A percentile compares a stretch with the other conserved stretches of the same genome.
phyloP scores from a whole-genome alignment of 345 rosid genomes.

The Populus deltoides region DNA sequence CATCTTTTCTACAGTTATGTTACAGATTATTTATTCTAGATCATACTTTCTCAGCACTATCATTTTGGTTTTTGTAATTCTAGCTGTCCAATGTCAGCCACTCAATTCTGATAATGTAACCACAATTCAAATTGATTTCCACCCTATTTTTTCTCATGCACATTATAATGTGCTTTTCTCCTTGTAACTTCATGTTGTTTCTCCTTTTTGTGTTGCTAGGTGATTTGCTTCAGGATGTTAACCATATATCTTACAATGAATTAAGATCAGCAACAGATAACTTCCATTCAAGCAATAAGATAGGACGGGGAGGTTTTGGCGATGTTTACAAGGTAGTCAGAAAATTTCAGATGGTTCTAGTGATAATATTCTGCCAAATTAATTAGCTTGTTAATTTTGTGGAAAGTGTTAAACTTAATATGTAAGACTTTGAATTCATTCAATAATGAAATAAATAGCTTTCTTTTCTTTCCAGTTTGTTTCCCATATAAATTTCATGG shows the following conservation, averaged over 20 bases:
- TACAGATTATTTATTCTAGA: not conserved
- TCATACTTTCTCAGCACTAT: not conserved
- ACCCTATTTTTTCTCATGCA: not conserved
- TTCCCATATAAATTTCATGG: not conserved
- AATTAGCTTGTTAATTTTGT: not conserved
- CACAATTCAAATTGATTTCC: not conserved
- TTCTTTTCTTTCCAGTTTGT: not conserved
- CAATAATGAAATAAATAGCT: not conserved
- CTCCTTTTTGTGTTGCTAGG: constrained; percentile 20
- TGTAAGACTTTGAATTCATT: not conserved
- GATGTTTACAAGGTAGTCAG: constrained; percentile 52
- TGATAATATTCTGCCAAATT: not conserved
- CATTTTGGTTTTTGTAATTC: not conserved
- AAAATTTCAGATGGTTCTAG: constrained; percentile 8
- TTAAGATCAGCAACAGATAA: constrained; percentile 46
- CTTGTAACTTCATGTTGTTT: constrained; percentile 1
- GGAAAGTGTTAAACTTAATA: not conserved
- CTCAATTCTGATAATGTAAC: not conserved
- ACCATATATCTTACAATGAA: constrained; percentile 41
- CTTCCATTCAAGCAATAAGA: constrained; percentile 39
- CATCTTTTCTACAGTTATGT: not conserved
- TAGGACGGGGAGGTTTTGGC: constrained; percentile 67
- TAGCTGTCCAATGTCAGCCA: not conserved
- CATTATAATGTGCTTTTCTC: not conserved
- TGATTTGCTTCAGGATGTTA: constrained; percentile 29